These are phyloP conservation scores for Withania somnifera DNA, from an alignment of 305 asterid species.

Conservation along the genomic window DNA sequence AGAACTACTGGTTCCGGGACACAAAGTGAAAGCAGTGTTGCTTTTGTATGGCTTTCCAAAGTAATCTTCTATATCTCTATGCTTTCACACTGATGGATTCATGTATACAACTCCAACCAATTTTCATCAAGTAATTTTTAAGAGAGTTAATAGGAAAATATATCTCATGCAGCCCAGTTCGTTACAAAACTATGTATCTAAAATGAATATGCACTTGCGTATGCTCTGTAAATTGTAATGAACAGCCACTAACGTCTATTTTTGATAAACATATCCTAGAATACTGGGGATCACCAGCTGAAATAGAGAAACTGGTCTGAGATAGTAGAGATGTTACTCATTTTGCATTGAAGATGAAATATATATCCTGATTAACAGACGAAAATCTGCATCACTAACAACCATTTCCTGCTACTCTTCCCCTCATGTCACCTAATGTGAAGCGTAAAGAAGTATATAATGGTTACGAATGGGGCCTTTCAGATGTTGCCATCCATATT, in stretches of 20 bases:
- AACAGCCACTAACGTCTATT: neutral
- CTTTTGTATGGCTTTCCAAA: constrained; percentile 55
- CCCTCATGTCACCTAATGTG: neutral
- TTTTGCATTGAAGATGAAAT: neutral
- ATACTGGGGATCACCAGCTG: neutral
- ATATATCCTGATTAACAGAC: neutral
- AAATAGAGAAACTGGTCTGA: neutral
- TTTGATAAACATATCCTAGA: neutral
- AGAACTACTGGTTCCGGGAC: constrained; percentile 29
- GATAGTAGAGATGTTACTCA: neutral
- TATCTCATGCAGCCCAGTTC: neutral
- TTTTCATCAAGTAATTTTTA: neutral
- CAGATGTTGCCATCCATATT: neutral
- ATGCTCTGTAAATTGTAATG: neutral
- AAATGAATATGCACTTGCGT: neutral
- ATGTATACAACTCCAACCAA: neutral
- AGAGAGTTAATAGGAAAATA: neutral
- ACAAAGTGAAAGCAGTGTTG: constrained; percentile 50
- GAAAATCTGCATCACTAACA: neutral
- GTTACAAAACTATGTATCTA: neutral
- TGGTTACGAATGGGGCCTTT: neutral
- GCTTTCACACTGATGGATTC: neutral
- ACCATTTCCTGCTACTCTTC: neutral
- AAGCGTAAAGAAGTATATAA: neutral
- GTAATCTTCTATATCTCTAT: constrained; percentile 11